Base-by-base conservation (phyloP, 2,329 filamentous ascomycete species). In the Mycosphaerella sp. region DNA sequence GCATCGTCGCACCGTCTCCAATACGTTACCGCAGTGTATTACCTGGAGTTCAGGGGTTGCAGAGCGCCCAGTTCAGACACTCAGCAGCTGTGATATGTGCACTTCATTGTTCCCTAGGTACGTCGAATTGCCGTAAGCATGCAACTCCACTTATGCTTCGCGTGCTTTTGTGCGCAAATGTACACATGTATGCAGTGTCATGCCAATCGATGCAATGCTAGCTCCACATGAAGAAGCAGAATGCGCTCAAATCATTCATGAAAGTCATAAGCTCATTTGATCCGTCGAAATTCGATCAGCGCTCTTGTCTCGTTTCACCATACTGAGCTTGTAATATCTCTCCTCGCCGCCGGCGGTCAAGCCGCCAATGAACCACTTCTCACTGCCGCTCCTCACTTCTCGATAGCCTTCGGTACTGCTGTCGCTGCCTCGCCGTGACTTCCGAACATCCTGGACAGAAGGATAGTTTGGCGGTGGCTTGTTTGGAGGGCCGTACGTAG, bases 331-430 rank as follows among this genome's bases (percentile, higher is more conserved):
- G 70, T 90, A 91, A 73, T 89, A 90, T 65, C 81, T 81, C 68
- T 91, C 87, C 65, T 91, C 87, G n/a, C 87, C 87, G 1, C 74
- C 78, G 1, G 86, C 85, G 29, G 86, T 90, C 66, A 85, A 75
- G 6, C 87, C 87, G 21, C 87, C 87, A 51, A 91, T 87, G 65
- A 90, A 91, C 85, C 86, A 89, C 72, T 87, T 89, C 60, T 91
- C 87, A 1, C 81, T 80, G 56, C 89, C 85, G 1, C 80, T 79
- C 3, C 85, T 84, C 36, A 83, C 84, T 57, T 90, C 86, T 49
- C 85, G 76, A 69, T 90, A 90, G 1, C 86, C 87, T 63, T 90
- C 87, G 50, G 79, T 84, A 59, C 81, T 86, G 70, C 84, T 88
- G 62, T 90, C 86, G 62, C 85, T 89, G 26, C 86, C 87, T 53